phyloP scores from a whole-genome alignment of 371 early-diverging fungal genomes.

The Chytridium lagenaria region DNA sequence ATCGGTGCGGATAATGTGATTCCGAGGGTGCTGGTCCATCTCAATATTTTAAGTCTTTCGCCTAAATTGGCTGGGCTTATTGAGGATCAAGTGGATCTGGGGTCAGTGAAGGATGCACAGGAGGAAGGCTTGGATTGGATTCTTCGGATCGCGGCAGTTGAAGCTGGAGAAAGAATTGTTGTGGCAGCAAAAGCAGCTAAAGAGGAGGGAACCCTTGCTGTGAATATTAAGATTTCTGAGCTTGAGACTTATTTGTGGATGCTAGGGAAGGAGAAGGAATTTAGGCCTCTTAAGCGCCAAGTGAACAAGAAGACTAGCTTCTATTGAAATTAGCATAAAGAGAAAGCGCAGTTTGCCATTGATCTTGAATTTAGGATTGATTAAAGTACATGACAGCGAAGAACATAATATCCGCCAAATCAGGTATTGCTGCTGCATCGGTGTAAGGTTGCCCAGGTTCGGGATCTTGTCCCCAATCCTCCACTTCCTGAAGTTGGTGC shows the following conservation, averaged over 20 bases:
- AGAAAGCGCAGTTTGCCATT: too few relatives aligned
- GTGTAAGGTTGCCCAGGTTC: constrained; percentile 19
- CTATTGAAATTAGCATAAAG: neutral
- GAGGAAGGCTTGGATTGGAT: constrained; percentile 39
- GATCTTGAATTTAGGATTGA: neutral
- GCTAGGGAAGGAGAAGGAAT: constrained; percentile 5
- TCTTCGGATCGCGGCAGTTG: constrained; percentile 73
- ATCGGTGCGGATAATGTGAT: constrained; percentile 79
- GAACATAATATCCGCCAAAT: constrained; percentile 23
- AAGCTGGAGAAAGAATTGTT: constrained; percentile 66
- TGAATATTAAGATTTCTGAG: neutral
- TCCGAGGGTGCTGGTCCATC: constrained; percentile 65
- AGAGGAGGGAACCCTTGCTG: neutral
- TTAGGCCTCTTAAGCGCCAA: neutral
- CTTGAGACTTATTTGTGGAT: constrained; percentile 10
- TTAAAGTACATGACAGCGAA: constrained; percentile 25
- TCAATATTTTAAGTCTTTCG: constrained; percentile 51
- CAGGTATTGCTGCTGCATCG: constrained; percentile 37
- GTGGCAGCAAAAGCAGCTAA: neutral
- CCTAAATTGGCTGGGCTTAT: constrained; percentile 60
- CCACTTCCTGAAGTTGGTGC: neutral
- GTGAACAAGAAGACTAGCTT: neutral
- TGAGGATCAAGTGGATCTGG: constrained; percentile 55
- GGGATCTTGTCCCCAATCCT: too few relatives aligned
- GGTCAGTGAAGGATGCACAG: constrained; percentile 52